Base-by-base conservation (phyloP, 345 rosid species). In the Lepidium africanum region DNA sequence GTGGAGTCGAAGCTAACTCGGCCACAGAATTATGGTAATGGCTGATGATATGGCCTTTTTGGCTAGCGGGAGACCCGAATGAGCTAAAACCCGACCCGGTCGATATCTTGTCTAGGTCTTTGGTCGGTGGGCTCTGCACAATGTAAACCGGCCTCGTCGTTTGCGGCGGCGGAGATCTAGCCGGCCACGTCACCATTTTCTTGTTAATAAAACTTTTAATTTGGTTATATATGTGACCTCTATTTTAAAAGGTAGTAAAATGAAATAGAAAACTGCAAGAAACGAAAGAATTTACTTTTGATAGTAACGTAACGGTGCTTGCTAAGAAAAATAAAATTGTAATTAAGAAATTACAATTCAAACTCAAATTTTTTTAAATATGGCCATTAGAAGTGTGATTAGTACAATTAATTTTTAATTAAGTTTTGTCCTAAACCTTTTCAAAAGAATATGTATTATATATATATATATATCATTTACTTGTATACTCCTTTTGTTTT, bases 71-170 rank as follows among this genome's bases (percentile, higher is more conserved):
- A 21, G 23, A 21, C 23, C 23, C 23, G 23, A 46, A 10, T 5
- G 91, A 94, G 72, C 86, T 88, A 17, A 39, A 49, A 69, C 84
- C 86, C 0, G 96, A 93, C 23, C 87, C 89, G 69, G 75, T 84
- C 0, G 96, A 90, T 87, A 82, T 83, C 72, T 90, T 93, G 77
- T 93, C 96, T 23, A 70, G 80, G 74, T 90, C 94, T 63, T 79
- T 86, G 79, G 84, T 85, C 25, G 91, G 86, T 9, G 97, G 98
- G 76, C 97, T 93, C 27, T 90, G 94, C 12, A 93, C 97, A 77
- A 85, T 83, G 81, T 93, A 90, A 14, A 81, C 65, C 5, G 93
- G 90, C 67, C 83, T 77, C 6, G 53, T 82, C 7, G 84, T 83
- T 39, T 86, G 75, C 45, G 90, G 68, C 0, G 81, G 81, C 2